A percentile compares a stretch with the other conserved stretches of the same genome.
Evolutionary conservation across 2,329 filamentous ascomycete genomes (phyloP).

Genomic region (Neofusicoccum sp.): DNA sequence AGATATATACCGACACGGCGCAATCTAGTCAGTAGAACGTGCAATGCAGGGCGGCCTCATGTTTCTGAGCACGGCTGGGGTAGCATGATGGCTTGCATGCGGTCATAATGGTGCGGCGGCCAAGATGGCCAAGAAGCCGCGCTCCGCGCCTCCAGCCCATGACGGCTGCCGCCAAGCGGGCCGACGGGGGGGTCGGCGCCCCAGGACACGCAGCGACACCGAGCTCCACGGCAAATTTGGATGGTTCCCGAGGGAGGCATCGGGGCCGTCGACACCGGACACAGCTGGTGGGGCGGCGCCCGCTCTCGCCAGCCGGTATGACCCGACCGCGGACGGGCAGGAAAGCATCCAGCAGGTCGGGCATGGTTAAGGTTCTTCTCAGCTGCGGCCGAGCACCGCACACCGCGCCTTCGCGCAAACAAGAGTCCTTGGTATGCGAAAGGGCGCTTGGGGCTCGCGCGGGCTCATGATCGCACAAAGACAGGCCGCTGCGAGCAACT

Average conservation of each 20-base stretch:
- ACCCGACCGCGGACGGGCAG: neutral
- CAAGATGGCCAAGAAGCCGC: constrained; percentile 14
- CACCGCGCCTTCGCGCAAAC: constrained; percentile 1
- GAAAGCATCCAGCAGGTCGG: neutral
- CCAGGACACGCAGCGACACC: neutral
- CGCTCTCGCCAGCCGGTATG: neutral
- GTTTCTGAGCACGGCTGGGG: constrained; percentile 6
- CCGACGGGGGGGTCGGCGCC: neutral
- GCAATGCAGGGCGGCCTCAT: neutral
- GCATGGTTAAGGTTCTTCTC: constrained; percentile 3
- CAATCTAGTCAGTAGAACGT: neutral
- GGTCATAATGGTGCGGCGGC: neutral
- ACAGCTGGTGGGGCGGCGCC: neutral
- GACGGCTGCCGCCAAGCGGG: neutral
- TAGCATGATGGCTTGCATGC: constrained; percentile 7
- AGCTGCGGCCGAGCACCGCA: constrained; percentile 4
- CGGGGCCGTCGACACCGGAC: neutral
- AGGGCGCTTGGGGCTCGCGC: neutral
- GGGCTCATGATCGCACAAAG: neutral
- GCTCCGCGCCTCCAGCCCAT: constrained; percentile 2
- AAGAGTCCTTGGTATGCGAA: constrained; percentile 1
- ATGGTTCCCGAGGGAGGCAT: neutral
- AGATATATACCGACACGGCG: neutral
- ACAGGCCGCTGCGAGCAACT: neutral
- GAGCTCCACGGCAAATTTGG: neutral